A percentile compares a stretch with the other conserved stretches of the same genome.
Evolutionary conservation across 768 basidiomycete genomes (phyloP).

Genomic region (Lyophyllum semitale): DNA sequence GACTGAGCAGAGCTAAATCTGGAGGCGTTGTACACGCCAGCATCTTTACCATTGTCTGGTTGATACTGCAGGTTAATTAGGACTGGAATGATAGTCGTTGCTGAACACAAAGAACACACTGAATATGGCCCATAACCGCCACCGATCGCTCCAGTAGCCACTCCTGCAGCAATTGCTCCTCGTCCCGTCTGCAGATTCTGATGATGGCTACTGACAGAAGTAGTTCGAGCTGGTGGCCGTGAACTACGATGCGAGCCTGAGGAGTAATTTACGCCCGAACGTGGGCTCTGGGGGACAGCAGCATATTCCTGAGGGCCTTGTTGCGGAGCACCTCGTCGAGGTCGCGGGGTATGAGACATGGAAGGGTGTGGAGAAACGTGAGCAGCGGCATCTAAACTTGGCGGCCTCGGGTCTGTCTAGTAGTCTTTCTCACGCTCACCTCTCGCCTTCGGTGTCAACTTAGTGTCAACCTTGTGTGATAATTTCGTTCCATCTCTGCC

Average conservation of each 20-base stretch:
- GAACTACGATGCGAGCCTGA: conserved; percentile 22
- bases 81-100: conserved; percentile 3
- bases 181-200: conserved; percentile 38
- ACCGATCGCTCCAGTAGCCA: conserved; percentile 80
- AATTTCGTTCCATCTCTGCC: too few relatives aligned
- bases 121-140: conserved; percentile 85
- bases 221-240: conserved; percentile 24
- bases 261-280: conserved; percentile 25
- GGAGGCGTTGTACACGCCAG: conserved; percentile 46
- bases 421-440: conserved; percentile 13
- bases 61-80: conserved; percentile 50
- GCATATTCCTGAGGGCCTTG: conserved; percentile 58
- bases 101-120: conserved; percentile 45
- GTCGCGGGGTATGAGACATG: conserved; percentile 41
- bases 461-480: too few relatives aligned
- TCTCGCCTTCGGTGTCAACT: too few relatives aligned
- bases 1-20: conserved; percentile 59
- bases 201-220: conserved; percentile 26
- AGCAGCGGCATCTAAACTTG: conserved; percentile 13
- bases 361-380: conserved; percentile 21
- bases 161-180: conserved; percentile 68
- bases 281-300: conserved; percentile 66
- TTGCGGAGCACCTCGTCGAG: conserved; percentile 40
- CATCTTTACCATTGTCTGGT: conserved; percentile 45
- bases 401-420: background rate